Evolutionary conservation across 75 land plant species (phyloP).

Genomic region (Sequoiadendron giganteum): DNA sequence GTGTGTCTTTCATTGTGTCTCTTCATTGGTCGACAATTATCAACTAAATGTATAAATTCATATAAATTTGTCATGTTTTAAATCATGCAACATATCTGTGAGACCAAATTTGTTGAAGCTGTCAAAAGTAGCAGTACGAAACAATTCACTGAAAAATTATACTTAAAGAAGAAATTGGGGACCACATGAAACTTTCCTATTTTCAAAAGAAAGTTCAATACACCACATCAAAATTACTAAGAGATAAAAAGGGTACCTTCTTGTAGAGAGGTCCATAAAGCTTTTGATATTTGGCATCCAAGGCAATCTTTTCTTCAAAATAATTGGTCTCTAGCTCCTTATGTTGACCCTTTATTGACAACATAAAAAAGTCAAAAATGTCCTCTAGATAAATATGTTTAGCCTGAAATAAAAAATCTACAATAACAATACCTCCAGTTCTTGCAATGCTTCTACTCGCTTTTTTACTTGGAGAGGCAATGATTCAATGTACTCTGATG

Average conservation of each 20-base stretch:
- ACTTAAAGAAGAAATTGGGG: neutral
- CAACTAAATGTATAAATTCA: neutral
- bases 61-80: neutral
- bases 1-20: neutral
- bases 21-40: neutral
- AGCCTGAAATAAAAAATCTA: neutral
- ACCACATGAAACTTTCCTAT: neutral
- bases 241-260: constrained; percentile 42
- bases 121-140: no score
- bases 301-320: constrained; percentile 78
- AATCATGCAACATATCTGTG: neutral
- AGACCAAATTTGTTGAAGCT: neutral
- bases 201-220: neutral
- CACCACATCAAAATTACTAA: neutral
- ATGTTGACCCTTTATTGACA: constrained; percentile 48
- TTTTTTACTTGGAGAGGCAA: constrained; percentile 51
- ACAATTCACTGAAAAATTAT: no score
- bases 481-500: constrained; percentile 18
- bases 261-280: constrained; percentile 72
- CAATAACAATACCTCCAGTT: constrained; percentile 50
- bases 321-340: constrained; percentile 80
- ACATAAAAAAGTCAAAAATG: neutral
- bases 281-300: constrained; percentile 89
- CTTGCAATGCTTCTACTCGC: constrained; percentile 56
- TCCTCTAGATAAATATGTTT: neutral